Conservation (phyloP, 2,329 filamentous ascomycete genomes). For the Xylariaceae sp. region DNA sequence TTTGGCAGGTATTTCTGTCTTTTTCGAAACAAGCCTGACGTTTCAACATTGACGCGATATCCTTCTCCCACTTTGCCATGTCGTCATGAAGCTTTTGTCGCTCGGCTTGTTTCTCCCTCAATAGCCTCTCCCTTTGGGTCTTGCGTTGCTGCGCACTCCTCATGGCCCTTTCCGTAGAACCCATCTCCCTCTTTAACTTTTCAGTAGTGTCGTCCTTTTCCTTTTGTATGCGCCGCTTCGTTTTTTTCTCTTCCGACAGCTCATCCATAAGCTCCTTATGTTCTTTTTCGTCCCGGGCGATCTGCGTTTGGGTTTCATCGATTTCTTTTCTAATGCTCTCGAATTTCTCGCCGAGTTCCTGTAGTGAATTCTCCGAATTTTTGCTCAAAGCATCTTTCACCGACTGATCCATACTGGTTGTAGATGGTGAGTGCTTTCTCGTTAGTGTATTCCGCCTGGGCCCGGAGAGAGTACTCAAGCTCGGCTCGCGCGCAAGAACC, state of each 20-base stretch:
- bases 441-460: constrained; percentile 69
- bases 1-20: constrained; percentile 54
- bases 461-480: constrained; percentile 39
- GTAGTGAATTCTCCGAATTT: constrained; percentile 67
- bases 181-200: constrained; percentile 79
- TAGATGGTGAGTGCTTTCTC: constrained; percentile 75
- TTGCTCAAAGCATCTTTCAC: constrained; percentile 49
- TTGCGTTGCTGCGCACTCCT: constrained; percentile 78
- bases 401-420: constrained; percentile 57
- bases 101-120: constrained; percentile 71
- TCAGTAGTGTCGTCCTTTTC: constrained; percentile 91
- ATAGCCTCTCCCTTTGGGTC: constrained; percentile 71
- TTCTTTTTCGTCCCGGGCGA: constrained; percentile 72
- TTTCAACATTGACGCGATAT: constrained; percentile 60
- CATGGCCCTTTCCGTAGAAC: constrained; percentile 79
- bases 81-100: constrained; percentile 71
- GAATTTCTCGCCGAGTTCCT: constrained; percentile 79
- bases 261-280: constrained; percentile 67
- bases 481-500: constrained; percentile 67
- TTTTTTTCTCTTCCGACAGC: constrained; percentile 76
- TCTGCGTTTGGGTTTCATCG: constrained; percentile 73
- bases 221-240: constrained; percentile 75
- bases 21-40: constrained; percentile 57
- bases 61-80: constrained; percentile 68
- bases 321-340: constrained; percentile 81